phyloP scores from a whole-genome alignment of 2,329 filamentous ascomycete genomes.

The Fusarium bactridioides region DNA sequence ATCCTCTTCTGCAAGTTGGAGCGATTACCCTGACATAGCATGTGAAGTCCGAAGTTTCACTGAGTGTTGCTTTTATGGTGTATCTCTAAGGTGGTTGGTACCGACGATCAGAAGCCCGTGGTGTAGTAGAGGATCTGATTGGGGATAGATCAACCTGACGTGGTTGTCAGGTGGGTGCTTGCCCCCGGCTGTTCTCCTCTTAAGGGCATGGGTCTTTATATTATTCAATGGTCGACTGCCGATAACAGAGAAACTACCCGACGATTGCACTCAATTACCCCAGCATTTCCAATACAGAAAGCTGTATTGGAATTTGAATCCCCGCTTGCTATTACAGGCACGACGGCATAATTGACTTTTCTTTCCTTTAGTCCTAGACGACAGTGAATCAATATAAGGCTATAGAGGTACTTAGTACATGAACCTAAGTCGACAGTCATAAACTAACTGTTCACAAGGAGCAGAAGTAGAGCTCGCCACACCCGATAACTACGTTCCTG shows the following conservation, averaged over 20 bases:
- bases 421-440: not conserved
- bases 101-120: not conserved
- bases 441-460: not conserved
- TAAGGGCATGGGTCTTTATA: slow-evolving; percentile 13
- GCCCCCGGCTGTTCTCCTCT: not conserved
- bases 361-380: no score
- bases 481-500: not conserved
- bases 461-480: not conserved
- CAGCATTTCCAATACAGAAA: not conserved
- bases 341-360: not conserved
- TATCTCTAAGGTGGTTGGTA: not conserved
- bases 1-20: not conserved
- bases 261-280: not conserved
- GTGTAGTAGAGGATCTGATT: slow-evolving; percentile 1
- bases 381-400: not conserved
- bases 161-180: slow-evolving; percentile 10
- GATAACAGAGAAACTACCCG: not conserved
- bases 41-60: not conserved
- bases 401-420: no score
- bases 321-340: not conserved
- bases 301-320: not conserved
- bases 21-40: not conserved
- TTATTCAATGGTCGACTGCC: not conserved
- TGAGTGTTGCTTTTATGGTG: not conserved
- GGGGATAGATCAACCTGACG: slow-evolving; percentile 6